Evolutionary conservation across 306 rosid species (phyloP).

Genomic region (Psophocarpus tetragonolobus): DNA sequence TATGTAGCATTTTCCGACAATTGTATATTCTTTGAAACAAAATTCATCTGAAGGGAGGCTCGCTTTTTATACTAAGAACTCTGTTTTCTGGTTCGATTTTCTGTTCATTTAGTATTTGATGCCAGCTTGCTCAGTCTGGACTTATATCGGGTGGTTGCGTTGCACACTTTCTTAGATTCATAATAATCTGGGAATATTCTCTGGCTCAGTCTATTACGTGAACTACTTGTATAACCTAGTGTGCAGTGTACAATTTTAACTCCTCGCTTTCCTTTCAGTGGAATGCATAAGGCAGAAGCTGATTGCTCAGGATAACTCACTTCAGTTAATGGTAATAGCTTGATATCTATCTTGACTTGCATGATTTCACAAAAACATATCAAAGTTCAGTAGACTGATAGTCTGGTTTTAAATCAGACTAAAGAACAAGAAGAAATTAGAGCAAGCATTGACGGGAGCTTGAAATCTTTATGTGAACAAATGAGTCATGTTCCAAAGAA

Average conservation of each 20-base stretch:
- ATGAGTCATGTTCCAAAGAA: constrained; percentile 46
- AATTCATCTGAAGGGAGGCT: neutral
- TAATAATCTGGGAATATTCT: constrained; percentile 12
- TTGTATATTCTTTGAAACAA: neutral
- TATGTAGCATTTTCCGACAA: constrained; percentile 5
- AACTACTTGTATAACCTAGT: constrained; percentile 11
- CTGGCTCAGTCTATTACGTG: neutral
- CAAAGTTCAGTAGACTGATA: constrained; percentile 33
- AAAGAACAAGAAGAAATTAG: constrained; percentile 80
- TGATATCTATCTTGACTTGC: constrained; percentile 25
- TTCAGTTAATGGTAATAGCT: constrained; percentile 71
- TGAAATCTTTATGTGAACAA: constrained; percentile 67
- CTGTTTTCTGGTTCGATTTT: neutral
- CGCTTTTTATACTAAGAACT: neutral
- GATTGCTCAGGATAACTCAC: constrained; percentile 61
- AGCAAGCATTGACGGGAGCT: constrained; percentile 65
- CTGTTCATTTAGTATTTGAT: neutral
- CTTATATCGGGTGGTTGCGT: neutral
- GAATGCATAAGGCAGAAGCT: constrained; percentile 73
- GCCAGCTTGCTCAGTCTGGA: neutral
- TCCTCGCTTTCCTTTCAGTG: constrained; percentile 53
- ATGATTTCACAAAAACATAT: constrained; percentile 31
- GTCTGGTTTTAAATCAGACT: constrained; percentile 54
- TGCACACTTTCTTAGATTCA: constrained; percentile 6
- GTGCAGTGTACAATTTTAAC: constrained; percentile 14